These are phyloP conservation scores for Botrytis hyacinthi DNA, from an alignment of 2,329 filamentous ascomycete genomes.

Conservation along the genomic window DNA sequence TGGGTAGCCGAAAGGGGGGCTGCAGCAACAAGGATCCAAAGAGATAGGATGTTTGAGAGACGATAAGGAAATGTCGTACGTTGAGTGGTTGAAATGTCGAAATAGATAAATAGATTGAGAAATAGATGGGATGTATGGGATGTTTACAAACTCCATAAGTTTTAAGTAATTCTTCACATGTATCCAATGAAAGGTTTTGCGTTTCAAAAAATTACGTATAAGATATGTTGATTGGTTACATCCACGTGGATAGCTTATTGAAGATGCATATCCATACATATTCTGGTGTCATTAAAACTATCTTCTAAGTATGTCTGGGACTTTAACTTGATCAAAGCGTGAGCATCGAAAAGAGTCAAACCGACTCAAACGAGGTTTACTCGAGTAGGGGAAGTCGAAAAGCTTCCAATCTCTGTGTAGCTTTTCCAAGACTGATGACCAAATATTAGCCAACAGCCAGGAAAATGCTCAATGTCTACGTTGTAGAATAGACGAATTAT, in stretches of 20 bases:
- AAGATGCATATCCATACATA: slow-evolving; percentile 11
- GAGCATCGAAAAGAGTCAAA: neutral
- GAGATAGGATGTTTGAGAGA: slow-evolving; percentile 8
- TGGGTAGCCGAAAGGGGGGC: neutral
- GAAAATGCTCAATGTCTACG: neutral
- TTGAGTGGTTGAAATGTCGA: slow-evolving; percentile 12
- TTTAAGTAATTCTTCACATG: slow-evolving; percentile 7
- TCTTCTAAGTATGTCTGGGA: neutral
- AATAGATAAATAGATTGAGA: slow-evolving; percentile 2
- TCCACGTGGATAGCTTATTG: neutral
- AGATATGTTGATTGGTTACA: slow-evolving; percentile 17
- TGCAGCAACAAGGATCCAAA: neutral
- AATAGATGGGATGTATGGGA: slow-evolving; percentile 6
- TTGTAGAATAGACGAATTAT: neutral
- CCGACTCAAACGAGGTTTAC: neutral
- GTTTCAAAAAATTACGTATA: slow-evolving; percentile 21
- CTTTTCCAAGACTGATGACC: neutral
- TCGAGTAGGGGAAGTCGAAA: neutral
- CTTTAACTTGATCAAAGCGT: neutral
- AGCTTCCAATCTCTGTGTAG: neutral
- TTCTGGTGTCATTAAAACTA: slow-evolving; percentile 19
- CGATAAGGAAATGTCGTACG: slow-evolving; percentile 13
- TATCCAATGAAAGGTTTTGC: slow-evolving; percentile 3
- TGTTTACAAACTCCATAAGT: slow-evolving; percentile 4
- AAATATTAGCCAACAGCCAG: neutral